phyloP scores from a whole-genome alignment of 345 rosid species.

The Eucalyptus polyanthemos region DNA sequence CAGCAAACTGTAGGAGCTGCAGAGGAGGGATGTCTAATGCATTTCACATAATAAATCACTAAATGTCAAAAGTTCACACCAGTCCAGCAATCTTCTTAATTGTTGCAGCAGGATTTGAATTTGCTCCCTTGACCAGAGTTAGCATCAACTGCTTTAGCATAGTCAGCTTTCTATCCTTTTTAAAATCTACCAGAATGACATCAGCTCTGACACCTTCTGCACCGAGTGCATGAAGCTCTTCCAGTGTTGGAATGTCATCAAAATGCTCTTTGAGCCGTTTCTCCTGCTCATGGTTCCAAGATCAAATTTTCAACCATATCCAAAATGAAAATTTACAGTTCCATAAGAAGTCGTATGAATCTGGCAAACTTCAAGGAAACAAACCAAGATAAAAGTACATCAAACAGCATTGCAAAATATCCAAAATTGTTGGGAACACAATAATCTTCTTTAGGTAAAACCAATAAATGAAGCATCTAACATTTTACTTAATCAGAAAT shows the following conservation, averaged over 20 bases:
- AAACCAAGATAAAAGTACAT: background rate
- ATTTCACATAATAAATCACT: background rate
- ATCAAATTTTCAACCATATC: background rate
- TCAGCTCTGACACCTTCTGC: constrained; percentile 68
- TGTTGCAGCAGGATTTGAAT: constrained; percentile 79
- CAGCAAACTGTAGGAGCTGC: background rate
- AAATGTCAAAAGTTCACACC: constrained; percentile 32
- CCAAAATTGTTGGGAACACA: background rate
- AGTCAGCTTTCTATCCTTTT: constrained; percentile 79
- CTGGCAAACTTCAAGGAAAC: background rate
- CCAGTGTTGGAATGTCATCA: constrained; percentile 65
- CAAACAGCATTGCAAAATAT: background rate
- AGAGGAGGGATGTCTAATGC: background rate
- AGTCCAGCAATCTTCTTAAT: constrained; percentile 90
- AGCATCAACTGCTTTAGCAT: constrained; percentile 76
- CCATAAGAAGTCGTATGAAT: background rate
- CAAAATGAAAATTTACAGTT: background rate
- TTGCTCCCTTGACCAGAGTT: constrained; percentile 73
- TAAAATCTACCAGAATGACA: constrained; percentile 71
- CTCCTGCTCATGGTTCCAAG: constrained; percentile 31
- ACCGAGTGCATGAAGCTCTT: constrained; percentile 77
- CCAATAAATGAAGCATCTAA: background rate
- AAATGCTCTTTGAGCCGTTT: constrained; percentile 71
- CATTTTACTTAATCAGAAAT: background rate
- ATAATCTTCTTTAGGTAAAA: background rate